Base-by-base conservation (phyloP, 2,329 filamentous ascomycete genomes). In the Ceratocystis lukuohia region DNA sequence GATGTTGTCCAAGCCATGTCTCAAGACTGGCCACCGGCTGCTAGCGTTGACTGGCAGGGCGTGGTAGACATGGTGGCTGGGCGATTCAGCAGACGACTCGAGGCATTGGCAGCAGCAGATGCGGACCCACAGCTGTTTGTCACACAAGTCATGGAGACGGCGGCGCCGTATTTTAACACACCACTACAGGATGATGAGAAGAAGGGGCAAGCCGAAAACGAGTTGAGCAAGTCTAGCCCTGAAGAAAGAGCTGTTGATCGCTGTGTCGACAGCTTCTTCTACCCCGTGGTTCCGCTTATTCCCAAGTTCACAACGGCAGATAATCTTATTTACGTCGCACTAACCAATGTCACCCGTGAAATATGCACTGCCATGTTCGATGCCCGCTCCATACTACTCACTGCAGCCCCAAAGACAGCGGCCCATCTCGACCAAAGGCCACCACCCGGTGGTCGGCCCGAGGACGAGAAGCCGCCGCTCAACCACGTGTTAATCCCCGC, bases 31-130 rank as follows among this genome's bases (percentile, higher is more conserved):
- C 56, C 46, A 8, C 30, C 63, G 17, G 12, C n/a, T 17, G 61
- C 20, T 15, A 45, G 63, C 15, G 72, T 82, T 30, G 76, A 89
- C 70, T 91, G 88, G 88, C 88, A 91, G 71, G 79, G 76, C 0
- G 76, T 88, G 0, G 79, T 80, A 0, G 88, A 92, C 70, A 80
- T 88, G 77, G 76, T 91, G 3, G 77, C 89, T 3, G 73, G 77
- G 3, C 80, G 88, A 1, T 90, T 87, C 70, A 79, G 80, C 3
- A 76, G 80, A 41, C 77, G 84, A 28, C 74, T 91, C 33, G 70
- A 70, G 2, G 71, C 76, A 4, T 75, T 83, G 70, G 72, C 72
- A 4, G 70, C 70, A 1, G 61, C 69, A 1, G 70, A 72, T 1
- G 68, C 72, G 3, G 70, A 74, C 0, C 69, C 74, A 2, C 67